These are phyloP conservation scores for Taiozyma sp. DNA, from an alignment of 1,139 yeast species.

Conservation along the genomic window DNA sequence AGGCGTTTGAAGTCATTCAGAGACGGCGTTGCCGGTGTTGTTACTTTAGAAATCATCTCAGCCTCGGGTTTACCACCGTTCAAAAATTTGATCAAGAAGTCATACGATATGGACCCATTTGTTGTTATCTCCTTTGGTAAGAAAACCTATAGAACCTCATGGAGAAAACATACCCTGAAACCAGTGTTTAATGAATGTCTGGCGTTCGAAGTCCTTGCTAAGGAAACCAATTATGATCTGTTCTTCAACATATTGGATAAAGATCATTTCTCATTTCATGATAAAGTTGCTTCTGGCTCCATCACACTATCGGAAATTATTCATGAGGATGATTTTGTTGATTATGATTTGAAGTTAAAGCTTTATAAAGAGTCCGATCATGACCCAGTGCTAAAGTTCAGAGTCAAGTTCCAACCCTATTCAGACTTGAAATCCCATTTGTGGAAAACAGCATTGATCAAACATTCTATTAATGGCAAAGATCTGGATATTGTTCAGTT, in stretches of 20 bases:
- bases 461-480: constrained; percentile 33
- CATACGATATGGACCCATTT: constrained; percentile 96
- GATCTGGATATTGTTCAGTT: constrained; percentile 20
- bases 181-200: constrained; percentile 81
- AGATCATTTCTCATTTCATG: constrained; percentile 79
- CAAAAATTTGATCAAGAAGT: constrained; percentile 54
- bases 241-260: constrained; percentile 75
- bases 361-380: constrained; percentile 30
- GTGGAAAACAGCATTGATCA: constrained; percentile 60
- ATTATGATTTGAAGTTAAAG: constrained; percentile 32
- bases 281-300: constrained; percentile 64
- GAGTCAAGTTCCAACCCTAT: constrained; percentile 68
- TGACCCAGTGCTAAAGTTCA: constrained; percentile 50
- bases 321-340: constrained; percentile 8
- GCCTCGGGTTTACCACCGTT: constrained; percentile 70
- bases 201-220: constrained; percentile 68
- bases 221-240: constrained; percentile 60
- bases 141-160: constrained; percentile 80
- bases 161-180: constrained; percentile 75
- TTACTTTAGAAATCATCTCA: constrained; percentile 68
- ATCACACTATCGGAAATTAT: constrained; percentile 41
- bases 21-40: constrained; percentile 49
- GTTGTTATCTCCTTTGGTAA: constrained; percentile 89
- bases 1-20: not conserved
- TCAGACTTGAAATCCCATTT: constrained; percentile 57